phyloP scores from a whole-genome alignment of 1,284 basidiomycete species.

The Austroboletus rostrupii region DNA sequence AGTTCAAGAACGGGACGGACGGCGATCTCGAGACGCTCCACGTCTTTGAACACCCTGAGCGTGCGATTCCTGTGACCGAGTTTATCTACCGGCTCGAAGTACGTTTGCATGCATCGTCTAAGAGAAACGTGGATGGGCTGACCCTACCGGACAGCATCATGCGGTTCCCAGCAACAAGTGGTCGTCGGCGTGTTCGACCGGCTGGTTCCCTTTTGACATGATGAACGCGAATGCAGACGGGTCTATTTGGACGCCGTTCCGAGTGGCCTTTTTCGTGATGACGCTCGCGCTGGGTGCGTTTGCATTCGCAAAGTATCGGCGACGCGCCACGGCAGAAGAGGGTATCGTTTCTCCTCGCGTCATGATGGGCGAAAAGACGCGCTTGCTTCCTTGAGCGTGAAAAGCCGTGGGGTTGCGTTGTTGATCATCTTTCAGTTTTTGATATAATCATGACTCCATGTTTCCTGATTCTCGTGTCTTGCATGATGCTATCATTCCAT shows the following conservation, averaged over 20 bases:
- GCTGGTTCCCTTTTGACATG: constrained; percentile 31
- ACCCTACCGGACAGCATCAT: constrained; percentile 40
- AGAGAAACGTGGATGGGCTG: too few relatives aligned
- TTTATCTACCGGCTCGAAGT: constrained; percentile 76
- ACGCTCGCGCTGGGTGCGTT: constrained; percentile 38
- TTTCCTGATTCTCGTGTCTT: constrained; percentile 4
- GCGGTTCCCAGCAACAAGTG: constrained; percentile 63
- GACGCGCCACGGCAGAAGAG: constrained; percentile 5
- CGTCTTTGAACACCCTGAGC: constrained; percentile 62
- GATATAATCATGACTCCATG: too few relatives aligned
- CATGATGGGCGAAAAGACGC: constrained; percentile 24
- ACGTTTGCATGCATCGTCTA: constrained; percentile 9
- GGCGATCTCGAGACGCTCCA: constrained; percentile 52
- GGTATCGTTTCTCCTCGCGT: constrained; percentile 8
- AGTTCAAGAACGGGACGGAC: constrained; percentile 80
- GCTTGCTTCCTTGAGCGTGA: constrained; percentile 18
- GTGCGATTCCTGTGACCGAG: constrained; percentile 62
- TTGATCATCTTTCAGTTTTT: not conserved
- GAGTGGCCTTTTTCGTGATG: constrained; percentile 38
- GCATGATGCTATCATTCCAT: constrained; percentile 9
- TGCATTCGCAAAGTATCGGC: constrained; percentile 18
- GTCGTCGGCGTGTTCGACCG: constrained; percentile 51
- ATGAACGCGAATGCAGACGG: constrained; percentile 19
- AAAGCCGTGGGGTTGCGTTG: not conserved
- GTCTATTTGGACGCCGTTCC: constrained; percentile 20